These are phyloP conservation scores for Penicillium taxi DNA, from an alignment of 495 filamentous ascomycete genomes.

Conservation along the genomic window DNA sequence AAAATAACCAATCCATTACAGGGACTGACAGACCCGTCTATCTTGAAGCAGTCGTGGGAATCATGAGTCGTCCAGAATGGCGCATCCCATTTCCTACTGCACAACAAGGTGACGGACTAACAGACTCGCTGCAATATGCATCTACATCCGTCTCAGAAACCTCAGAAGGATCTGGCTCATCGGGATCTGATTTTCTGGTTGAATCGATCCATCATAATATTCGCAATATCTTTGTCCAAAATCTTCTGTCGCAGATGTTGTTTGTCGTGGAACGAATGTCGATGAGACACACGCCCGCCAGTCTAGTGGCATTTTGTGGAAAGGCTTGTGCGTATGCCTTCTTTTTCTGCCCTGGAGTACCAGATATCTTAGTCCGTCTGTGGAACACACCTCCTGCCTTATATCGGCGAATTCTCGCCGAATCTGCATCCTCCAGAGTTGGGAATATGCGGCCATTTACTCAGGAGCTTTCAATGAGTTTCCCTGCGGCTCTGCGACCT, in stretches of 20 bases:
- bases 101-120: constrained; percentile 17
- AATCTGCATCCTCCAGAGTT: constrained; percentile 46
- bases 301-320: constrained; percentile 85
- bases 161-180: constrained; percentile 32
- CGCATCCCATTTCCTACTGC: constrained; percentile 54
- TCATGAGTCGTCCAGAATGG: constrained; percentile 96
- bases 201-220: constrained; percentile 93
- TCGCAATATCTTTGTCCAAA: constrained; percentile 81
- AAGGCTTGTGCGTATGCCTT: constrained; percentile 94
- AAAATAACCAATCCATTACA: constrained; percentile 61
- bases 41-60: constrained; percentile 69
- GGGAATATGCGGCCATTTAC: constrained; percentile 30
- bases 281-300: constrained; percentile 78
- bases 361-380: constrained; percentile 75
- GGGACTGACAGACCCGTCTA: constrained; percentile 73
- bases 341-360: constrained; percentile 86
- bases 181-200: constrained; percentile 67
- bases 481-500: constrained; percentile 62
- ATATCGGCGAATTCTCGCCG: constrained; percentile 62
- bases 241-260: constrained; percentile 77
- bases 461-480: constrained; percentile 56
- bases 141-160: constrained; percentile 35
- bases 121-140: constrained; percentile 28
- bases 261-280: constrained; percentile 92
- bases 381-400: constrained; percentile 63